Base-by-base conservation (phyloP, 352 stramenopile genomes). In the Phytophthora agathidicida region DNA sequence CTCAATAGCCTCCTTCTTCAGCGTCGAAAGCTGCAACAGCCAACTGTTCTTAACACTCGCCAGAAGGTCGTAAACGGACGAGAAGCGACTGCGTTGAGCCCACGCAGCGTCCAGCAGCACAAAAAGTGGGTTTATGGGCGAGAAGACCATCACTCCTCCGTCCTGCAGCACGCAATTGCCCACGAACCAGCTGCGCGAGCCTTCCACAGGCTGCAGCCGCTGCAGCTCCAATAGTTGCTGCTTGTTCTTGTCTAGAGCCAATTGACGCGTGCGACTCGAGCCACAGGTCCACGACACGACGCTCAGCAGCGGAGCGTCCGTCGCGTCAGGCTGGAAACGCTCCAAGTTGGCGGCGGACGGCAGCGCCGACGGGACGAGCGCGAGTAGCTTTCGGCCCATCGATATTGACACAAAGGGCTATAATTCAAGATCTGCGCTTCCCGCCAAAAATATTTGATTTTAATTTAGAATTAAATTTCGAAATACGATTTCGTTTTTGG, bases 101-200 rank as follows among this genome's bases (percentile, higher is more conserved):
- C 74, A 83, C 11, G 72, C 62, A 10, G 74, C 77, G 24, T 77
- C 61, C 33, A 94, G 51, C 13, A 94, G 57, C 51, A 94, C 81
- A 37, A 93, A 93, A 2, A 91, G 65, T 28, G 81, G 69, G 27
- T 94, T 83, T 28, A 93, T 61, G 7, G 71, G 77, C 7, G 86
- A 85, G 17, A 93, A 75, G 31, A 92, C 65, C 22, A 83, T 63
- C 14, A 92, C 8, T 31, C 69, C 78, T 10, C 83, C 85, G 44
- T 93, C 75, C 68, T 90, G 77, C 27, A 84, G 44, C 36, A 93
- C 86, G 46, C 66, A 42, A 53, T 89, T 91, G n/a, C 76, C 80
- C 9, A 90, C 63, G 57, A 93, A 93, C 83, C 83, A 93, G 61
- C 81, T 91, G 19, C 81, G 68, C 43, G 72, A 58, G 49, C 86